Conservation (phyloP, 2,329 filamentous ascomycete species). For the Colletotrichum orchidophilum region DNA sequence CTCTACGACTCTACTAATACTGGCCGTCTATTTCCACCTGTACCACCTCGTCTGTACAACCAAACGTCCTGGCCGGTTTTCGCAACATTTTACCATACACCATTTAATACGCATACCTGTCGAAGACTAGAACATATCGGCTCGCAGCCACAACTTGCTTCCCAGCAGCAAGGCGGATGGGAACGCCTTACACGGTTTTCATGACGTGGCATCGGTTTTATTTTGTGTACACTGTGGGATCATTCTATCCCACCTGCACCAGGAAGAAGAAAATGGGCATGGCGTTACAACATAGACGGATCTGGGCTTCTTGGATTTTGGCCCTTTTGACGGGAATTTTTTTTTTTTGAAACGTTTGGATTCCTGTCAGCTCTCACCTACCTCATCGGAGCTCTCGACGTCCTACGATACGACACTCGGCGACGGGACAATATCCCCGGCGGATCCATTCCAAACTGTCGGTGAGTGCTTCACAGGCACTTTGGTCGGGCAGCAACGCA, state of each 20-base stretch:
- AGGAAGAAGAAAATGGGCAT: slow-evolving; percentile 18
- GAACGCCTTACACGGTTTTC: slow-evolving; percentile 33
- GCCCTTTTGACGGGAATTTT: neutral
- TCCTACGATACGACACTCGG: slow-evolving; percentile 17
- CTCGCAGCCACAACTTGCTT: slow-evolving; percentile 50
- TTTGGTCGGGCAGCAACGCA: slow-evolving; percentile 34
- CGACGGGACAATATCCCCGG: slow-evolving; percentile 28
- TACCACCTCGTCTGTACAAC: slow-evolving; percentile 30
- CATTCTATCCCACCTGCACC: slow-evolving; percentile 16
- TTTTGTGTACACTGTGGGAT: slow-evolving; percentile 31
- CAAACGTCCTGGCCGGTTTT: slow-evolving; percentile 24
- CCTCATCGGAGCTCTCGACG: slow-evolving; percentile 30
- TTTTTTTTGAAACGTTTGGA: neutral
- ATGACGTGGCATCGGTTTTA: slow-evolving; percentile 34
- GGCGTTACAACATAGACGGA: slow-evolving; percentile 34
- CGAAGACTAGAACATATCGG: slow-evolving; percentile 46
- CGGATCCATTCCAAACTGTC: slow-evolving; percentile 34
- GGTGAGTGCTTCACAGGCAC: slow-evolving; percentile 22
- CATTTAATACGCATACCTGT: slow-evolving; percentile 47
- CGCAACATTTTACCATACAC: slow-evolving; percentile 38
- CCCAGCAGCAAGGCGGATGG: slow-evolving; percentile 45
- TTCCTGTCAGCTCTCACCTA: slow-evolving; percentile 33
- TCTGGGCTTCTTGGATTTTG: slow-evolving; percentile 23
- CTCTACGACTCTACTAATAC: slow-evolving; percentile 27
- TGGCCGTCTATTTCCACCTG: slow-evolving; percentile 25